Base-by-base conservation (phyloP, 129 eudicot genomes). In the Tanacetum coccineum region DNA sequence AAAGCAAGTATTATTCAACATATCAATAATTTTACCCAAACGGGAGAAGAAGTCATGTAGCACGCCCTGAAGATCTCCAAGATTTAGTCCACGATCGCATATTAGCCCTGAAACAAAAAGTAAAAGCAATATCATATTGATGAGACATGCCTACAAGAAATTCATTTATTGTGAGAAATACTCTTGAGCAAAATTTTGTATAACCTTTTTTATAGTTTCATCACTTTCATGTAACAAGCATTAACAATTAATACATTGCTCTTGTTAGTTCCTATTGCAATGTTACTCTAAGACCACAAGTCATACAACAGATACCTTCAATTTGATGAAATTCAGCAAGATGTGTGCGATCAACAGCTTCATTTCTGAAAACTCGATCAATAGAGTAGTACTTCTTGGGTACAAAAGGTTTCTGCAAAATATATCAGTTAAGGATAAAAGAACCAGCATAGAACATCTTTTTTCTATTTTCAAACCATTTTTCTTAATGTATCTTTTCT, bases 311-410 rank as follows among this genome's bases (percentile, higher is more conserved):
- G 20, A 26, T 62, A 89, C 99, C 97, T 94, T 94, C 99, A 75
- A 94, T 87, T 79, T 94, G 99, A 80, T 94, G 99, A 78, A 94
- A 89, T 42, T 89, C 99, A 3, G 99, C 99, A 46, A 89, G 90
- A 74, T 89, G 99, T 12, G 99, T 94, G 49, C 91, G 82, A 44
- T 94, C 99, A 36, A 94, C 99, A 64, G 99, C 99, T 83, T 94
- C 97, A 74, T 94, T 94, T 80, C 99, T 83, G 72, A 94, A 94
- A 63, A 94, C 97, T 22, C 97, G 94, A 52, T 94, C 99, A 26
- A 89, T 72, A n/a, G 93, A 87, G 54, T 87, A 89, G 76, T 87
- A 89, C 48, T 77, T 87, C 68, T 82, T 85, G 53, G 95, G 88
- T 44, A 80, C 80, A 77, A 94, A 94, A 55, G 86, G 84, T 82